phyloP scores from a whole-genome alignment of 2,329 filamentous ascomycete genomes.

The Fusarium mexicanum region DNA sequence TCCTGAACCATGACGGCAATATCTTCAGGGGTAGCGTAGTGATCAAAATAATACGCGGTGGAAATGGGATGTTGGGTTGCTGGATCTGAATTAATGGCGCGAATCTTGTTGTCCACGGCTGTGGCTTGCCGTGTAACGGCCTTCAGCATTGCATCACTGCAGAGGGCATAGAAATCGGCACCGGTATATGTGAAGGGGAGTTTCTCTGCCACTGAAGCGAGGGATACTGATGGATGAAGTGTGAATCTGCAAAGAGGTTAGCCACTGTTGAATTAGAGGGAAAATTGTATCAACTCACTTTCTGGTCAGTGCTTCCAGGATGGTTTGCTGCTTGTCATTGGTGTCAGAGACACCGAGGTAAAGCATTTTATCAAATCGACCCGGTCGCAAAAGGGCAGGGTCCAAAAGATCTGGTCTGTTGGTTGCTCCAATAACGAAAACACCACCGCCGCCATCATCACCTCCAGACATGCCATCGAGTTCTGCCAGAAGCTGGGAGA shows the following conservation, averaged over 20 bases:
- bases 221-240: conserved; percentile 80
- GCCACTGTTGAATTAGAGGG: neutral
- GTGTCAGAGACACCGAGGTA: conserved; percentile 97
- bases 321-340: conserved; percentile 94
- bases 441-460: conserved; percentile 83
- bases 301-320: conserved; percentile 90
- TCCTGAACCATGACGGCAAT: conserved; percentile 89
- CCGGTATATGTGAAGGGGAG: conserved; percentile 97
- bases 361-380: conserved; percentile 97
- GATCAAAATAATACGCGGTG: conserved; percentile 96
- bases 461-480: conserved; percentile 97
- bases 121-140: conserved; percentile 92
- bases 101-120: conserved; percentile 84
- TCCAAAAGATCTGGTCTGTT: conserved; percentile 95
- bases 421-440: conserved; percentile 96
- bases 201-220: conserved; percentile 75
- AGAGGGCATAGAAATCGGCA: conserved; percentile 95
- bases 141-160: conserved; percentile 98
- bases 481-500: conserved; percentile 93
- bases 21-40: conserved; percentile 83
- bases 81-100: conserved; percentile 67
- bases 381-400: conserved; percentile 86
- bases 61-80: conserved; percentile 65
- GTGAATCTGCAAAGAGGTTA: conserved; percentile 72
- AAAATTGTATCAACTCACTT: conserved; percentile 70